These are phyloP conservation scores for Fusarium hostae DNA, from an alignment of 2,329 filamentous ascomycete genomes.

Conservation along the genomic window DNA sequence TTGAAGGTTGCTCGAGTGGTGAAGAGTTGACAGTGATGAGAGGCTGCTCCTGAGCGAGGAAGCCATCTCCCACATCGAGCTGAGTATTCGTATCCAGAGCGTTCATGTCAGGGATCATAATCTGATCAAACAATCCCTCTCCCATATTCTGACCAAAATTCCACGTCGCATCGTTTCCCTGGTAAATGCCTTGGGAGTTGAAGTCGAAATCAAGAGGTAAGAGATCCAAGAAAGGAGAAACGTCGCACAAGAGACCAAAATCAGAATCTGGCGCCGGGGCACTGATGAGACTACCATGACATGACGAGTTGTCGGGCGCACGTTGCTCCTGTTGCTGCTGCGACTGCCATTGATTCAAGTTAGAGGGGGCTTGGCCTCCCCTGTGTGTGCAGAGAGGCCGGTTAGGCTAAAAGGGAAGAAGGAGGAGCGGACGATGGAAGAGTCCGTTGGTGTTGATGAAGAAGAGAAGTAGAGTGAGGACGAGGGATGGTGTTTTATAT, in stretches of 20 bases:
- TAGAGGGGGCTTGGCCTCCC: constrained; percentile 43
- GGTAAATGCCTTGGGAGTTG: constrained; percentile 6
- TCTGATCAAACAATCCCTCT: constrained; percentile 27
- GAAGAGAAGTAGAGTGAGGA: constrained; percentile 3
- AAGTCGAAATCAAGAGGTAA: constrained; percentile 23
- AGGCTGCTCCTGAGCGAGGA: constrained; percentile 32
- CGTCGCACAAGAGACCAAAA: constrained; percentile 18
- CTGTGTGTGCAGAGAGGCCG: constrained; percentile 41
- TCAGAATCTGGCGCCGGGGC: constrained; percentile 23
- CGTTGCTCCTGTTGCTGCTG: constrained; percentile 11
- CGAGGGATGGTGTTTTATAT: constrained; percentile 31
- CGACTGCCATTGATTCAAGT: constrained; percentile 44
- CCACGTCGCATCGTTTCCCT: constrained; percentile 25
- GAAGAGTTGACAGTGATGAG: constrained; percentile 25
- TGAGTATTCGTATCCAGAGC: constrained; percentile 7
- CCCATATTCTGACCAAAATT: constrained; percentile 10
- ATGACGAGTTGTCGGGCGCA: constrained; percentile 27
- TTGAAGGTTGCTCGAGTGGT: constrained; percentile 18
- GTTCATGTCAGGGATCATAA: constrained; percentile 24
- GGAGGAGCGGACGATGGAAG: constrained; percentile 2
- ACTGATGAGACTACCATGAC: constrained; percentile 35
- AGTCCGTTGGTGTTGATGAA: constrained; percentile 24
- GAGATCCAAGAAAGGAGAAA: constrained; percentile 35
- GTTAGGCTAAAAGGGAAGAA: constrained; percentile 11
- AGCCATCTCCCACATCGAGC: constrained; percentile 31